Evolutionary conservation across 805 yeast genomes (phyloP).

Genomic region (Vanderwaltozyma yarrowii): DNA sequence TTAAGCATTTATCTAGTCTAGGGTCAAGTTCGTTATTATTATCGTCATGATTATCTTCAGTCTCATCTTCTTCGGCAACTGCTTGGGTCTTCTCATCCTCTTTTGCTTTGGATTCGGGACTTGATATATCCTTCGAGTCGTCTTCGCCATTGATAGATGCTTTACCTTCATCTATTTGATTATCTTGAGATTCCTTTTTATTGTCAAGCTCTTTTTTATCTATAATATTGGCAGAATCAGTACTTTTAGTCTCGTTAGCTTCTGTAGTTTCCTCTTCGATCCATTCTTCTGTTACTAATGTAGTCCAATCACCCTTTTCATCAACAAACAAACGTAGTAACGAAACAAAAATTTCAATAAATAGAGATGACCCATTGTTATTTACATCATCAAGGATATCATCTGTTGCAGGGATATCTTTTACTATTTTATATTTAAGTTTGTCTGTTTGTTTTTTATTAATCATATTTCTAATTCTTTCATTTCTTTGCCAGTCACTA

Average conservation of each 20-base stretch:
- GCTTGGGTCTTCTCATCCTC: conserved; percentile 7
- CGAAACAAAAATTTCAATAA: conserved; percentile 23
- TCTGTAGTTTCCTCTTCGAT: conserved; percentile 3
- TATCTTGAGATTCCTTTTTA: no score
- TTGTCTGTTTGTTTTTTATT: conserved; percentile 5
- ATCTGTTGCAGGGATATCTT: conserved; percentile 18
- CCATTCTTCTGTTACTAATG: conserved; percentile 25
- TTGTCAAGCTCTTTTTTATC: no score
- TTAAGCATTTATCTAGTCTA: conserved; percentile 32
- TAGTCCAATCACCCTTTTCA: conserved; percentile 27
- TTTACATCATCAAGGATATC: conserved; percentile 18
- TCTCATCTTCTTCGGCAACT: conserved; percentile 20
- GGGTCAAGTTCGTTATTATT: conserved; percentile 16
- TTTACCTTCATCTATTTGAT: no score
- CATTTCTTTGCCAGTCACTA: conserved; percentile 20
- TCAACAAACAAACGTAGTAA: conserved; percentile 24
- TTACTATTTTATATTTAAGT: conserved; percentile 10
- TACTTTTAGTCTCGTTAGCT: no score
- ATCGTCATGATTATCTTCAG: conserved; percentile 21
- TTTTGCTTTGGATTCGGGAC: no score
- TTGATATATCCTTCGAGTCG: no score
- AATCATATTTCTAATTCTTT: conserved; percentile 11
- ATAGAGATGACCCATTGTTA: conserved; percentile 17
- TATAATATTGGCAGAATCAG: no score
- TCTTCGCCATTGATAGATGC: conserved; percentile 15